A percentile compares a stretch with the other conserved stretches of the same genome.
Conservation (phyloP, 148 eudicot genomes). For the Arctostaphylos glauca region DNA sequence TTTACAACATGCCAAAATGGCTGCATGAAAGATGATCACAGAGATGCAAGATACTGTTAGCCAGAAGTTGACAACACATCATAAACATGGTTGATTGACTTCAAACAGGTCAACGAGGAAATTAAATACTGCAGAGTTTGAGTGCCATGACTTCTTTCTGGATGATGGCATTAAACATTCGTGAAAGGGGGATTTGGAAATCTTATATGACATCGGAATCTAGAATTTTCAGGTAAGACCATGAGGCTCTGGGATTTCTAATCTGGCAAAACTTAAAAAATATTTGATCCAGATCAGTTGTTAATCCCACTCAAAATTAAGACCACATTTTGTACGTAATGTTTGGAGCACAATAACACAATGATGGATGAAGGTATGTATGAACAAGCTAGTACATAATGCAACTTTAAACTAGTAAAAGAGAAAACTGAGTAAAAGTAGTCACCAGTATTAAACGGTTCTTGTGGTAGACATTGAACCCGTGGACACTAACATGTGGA, state of each 20-base stretch:
- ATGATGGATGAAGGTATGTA: not conserved
- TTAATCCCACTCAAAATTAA: not conserved
- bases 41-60: constrained; percentile 4
- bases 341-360: not conserved
- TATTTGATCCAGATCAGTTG: not conserved
- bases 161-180: not conserved
- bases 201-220: not conserved
- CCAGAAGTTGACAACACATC: not conserved
- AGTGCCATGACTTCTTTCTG: too few species aligned
- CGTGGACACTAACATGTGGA: constrained; percentile 17
- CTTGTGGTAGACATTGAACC: constrained; percentile 22
- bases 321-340: constrained; percentile 1
- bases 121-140: too few species aligned
- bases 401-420: not conserved
- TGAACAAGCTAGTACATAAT: not conserved
- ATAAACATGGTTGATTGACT: not conserved
- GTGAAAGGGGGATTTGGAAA: not conserved
- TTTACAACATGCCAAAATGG: constrained; percentile 85
- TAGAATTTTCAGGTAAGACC: not conserved
- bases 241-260: not conserved
- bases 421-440: not conserved
- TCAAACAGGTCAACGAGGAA: not conserved
- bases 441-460: constrained; percentile 23
- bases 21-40: constrained; percentile 43
- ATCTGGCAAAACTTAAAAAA: not conserved